Conservation (phyloP, 192 early-diverging fungal species). For the Fimicolochytrium jonesii region DNA sequence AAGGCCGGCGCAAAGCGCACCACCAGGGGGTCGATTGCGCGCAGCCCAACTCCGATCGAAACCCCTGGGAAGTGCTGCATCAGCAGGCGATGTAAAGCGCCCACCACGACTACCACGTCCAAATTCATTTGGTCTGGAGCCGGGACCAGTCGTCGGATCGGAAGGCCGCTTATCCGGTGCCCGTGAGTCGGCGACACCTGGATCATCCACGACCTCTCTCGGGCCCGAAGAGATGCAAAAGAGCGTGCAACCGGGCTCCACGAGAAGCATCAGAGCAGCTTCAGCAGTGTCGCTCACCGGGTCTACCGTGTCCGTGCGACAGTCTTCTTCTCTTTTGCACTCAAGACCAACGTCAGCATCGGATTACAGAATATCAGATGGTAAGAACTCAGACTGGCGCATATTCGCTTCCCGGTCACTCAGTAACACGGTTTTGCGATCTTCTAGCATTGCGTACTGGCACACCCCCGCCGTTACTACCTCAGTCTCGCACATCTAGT, state of each 20-base stretch:
- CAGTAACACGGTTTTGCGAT: too few species aligned
- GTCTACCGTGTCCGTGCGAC: neutral
- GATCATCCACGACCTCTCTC: neutral
- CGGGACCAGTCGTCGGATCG: neutral
- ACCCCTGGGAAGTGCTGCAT: neutral
- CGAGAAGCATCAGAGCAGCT: constrained; percentile 5
- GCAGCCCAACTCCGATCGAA: neutral
- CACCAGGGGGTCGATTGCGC: constrained; percentile 6
- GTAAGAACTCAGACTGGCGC: too few species aligned
- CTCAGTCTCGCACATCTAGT: too few species aligned
- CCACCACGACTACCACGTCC: neutral
- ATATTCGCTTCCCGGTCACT: too few species aligned
- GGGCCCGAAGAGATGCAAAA: neutral
- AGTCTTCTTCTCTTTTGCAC: neutral
- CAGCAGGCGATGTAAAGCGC: neutral
- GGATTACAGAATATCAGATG: constrained; percentile 9
- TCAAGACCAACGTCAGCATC: neutral
- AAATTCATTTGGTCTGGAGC: neutral
- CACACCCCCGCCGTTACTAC: too few species aligned
- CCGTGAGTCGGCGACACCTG: neutral
- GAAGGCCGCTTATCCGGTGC: neutral
- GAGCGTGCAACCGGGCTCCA: constrained; percentile 4
- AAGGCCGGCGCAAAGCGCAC: constrained; percentile 13
- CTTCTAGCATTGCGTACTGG: too few species aligned
- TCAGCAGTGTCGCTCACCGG: constrained; percentile 9